Base-by-base conservation (phyloP, 495 filamentous ascomycete species). In the Penicillium argentinense region DNA sequence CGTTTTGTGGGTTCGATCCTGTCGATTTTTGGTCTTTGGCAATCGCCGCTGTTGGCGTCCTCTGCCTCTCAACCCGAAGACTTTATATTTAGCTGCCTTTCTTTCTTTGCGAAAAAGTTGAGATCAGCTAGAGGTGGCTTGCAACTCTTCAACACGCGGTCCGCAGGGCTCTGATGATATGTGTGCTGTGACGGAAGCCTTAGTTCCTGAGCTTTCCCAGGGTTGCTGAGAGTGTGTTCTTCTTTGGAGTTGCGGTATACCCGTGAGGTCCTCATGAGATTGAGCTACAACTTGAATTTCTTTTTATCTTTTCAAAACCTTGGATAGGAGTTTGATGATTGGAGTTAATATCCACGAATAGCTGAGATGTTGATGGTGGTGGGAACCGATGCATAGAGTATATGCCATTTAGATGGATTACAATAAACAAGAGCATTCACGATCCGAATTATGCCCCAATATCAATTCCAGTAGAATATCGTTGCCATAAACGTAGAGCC, bases 121-220 rank as follows among this genome's bases (percentile, higher is more conserved):
- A 49, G 49, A 53, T 56, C 53, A 42, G 48, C 48, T 5, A 56
- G 37, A 26, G 49, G 43, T 22, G 22, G 41, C 14, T 25, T 41
- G 6, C 19, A 37, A 30, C 29, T 47, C 12, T 32, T 29, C 3
- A 27, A 30, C 19, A 24, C n/a, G n/a, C n/a, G n/a, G n/a, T n/a
- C n/a, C n/a, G n/a, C n/a, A n/a, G n/a, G n/a, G n/a, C n/a, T n/a
- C n/a, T n/a, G n/a, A n/a, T n/a, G n/a, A n/a, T n/a, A n/a, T n/a
- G n/a, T n/a, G n/a, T n/a, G n/a, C n/a, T n/a, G n/a, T n/a, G n/a
- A n/a, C n/a, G n/a, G n/a, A n/a, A n/a, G n/a, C n/a, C n/a, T n/a
- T n/a, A n/a, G n/a, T n/a, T n/a, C n/a, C n/a, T n/a, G n/a, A n/a
- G n/a, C n/a, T n/a, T n/a, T n/a, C n/a, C n/a, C n/a, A n/a, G n/a